Base-by-base conservation (phyloP, 441 rosid species). In the Dalechampia spathulata region DNA sequence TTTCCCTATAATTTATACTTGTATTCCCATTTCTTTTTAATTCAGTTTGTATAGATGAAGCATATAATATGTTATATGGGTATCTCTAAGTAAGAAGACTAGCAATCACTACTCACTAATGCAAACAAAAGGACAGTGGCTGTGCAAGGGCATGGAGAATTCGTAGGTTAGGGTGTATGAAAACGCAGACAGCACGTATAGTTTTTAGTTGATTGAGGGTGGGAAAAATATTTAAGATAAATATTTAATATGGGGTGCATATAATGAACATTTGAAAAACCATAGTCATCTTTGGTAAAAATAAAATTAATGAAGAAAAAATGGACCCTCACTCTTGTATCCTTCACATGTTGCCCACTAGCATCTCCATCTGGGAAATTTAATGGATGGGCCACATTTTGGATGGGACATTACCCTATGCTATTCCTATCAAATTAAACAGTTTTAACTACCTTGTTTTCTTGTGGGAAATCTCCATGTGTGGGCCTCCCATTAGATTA, bases 331-430 rank as follows among this genome's bases (percentile, higher is more conserved):
- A 19, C 52, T 60, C 43, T 57, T 66, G 63, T 71, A 69, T 54
- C 51, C 60, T 38, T 70, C 81, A 75, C 85, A 72, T 79, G 85
- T 36, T 68, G 73, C 74, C 81, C 81, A 77, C 73, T 74, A 65
- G 58, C 73, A 74, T 72, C 73, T 30, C 67, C 75, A 61, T 72
- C 80, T 36, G 9, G 58, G 46, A 60, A 65, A 76, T 70, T 77
- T 52, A 74, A 66, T 74, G 75, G 72, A 65, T 14, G 72, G 73
- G 67, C 73, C 76, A 60, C 49, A 17, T 23, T 36, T 27, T 47
- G 28, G 74, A 76, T 74, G 78, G 70, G 79, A 76, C 80, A 62
- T 62, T 43, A 48, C 55, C 25, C 69, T 51, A 53, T 16, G 65
- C 47, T 61, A 75, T 62, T 16, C 15, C 27, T 52, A 19, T 28